These are phyloP conservation scores for Cyclotella choctawhatcheeana DNA, from an alignment of 108 stramenopile species.

Conservation along the genomic window DNA sequence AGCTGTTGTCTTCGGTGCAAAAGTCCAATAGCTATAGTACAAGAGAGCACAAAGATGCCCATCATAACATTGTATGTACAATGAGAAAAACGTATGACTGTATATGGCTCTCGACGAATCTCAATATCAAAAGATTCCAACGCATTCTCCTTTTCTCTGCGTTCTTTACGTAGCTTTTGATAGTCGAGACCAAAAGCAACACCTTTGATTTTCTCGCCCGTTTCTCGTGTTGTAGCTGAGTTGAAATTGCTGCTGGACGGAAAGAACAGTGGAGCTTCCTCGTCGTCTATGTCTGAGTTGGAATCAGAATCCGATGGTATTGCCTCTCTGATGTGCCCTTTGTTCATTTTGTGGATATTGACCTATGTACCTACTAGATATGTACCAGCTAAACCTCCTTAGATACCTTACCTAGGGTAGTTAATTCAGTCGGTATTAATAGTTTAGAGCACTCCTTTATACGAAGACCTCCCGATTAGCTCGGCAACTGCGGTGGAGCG, in stretches of 20 bases:
- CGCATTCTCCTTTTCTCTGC: neutral
- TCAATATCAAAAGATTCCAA: conserved; percentile 12
- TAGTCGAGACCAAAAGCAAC: conserved; percentile 5
- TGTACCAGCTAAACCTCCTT: too few relatives aligned
- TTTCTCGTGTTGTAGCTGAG: neutral
- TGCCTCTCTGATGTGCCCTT: too few relatives aligned
- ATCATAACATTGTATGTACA: neutral
- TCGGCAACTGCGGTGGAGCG: too few relatives aligned
- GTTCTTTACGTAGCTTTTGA: conserved; percentile 8
- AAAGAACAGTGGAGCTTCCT: conserved; percentile 18
- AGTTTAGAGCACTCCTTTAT: too few relatives aligned
- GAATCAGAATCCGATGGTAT: conserved; percentile 17
- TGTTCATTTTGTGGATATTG: too few relatives aligned
- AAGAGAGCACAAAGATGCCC: neutral
- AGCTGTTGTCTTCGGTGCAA: neutral
- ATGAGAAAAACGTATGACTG: neutral
- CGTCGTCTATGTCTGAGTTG: conserved; percentile 10
- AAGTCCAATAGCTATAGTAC: neutral
- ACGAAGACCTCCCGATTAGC: too few relatives aligned
- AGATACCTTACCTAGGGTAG: too few relatives aligned
- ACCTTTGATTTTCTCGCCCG: neutral
- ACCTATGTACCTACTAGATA: too few relatives aligned
- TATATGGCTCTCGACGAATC: neutral
- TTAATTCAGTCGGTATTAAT: too few relatives aligned
- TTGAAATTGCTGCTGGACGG: conserved; percentile 19